A percentile compares a stretch with the other conserved stretches of the same genome.
Evolutionary conservation across 306 rosid genomes (phyloP).

Genomic region (Quercus mongolica): DNA sequence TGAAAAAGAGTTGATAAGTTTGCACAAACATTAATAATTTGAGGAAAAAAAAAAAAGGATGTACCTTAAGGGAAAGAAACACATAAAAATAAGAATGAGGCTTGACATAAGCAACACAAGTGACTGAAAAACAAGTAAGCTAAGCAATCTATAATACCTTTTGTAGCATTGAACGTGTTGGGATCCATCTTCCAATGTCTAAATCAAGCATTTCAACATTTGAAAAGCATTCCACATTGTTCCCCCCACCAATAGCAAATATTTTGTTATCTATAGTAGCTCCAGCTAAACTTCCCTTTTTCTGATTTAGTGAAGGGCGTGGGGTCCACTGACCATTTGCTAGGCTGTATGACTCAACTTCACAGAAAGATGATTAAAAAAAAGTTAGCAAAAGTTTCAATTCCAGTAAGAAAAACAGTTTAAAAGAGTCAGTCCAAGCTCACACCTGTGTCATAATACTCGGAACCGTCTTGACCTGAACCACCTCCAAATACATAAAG

Average conservation of each 20-base stretch:
- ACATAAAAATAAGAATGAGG: neutral
- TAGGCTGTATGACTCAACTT: slow-evolving; percentile 73
- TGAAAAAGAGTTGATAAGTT: slow-evolving; percentile 5
- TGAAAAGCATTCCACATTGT: slow-evolving; percentile 38
- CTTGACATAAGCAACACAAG: neutral
- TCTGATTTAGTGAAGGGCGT: slow-evolving; percentile 58
- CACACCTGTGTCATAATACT: slow-evolving; percentile 51
- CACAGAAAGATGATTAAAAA: slow-evolving; percentile 16
- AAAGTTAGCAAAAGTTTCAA: slow-evolving; percentile 5
- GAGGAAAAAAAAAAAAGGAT: neutral
- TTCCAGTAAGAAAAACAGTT: slow-evolving; percentile 1
- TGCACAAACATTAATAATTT: neutral
- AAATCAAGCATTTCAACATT: slow-evolving; percentile 65
- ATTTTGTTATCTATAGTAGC: slow-evolving; percentile 38
- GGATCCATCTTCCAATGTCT: slow-evolving; percentile 61
- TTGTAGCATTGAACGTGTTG: slow-evolving; percentile 44
- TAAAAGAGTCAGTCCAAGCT: slow-evolving; percentile 10
- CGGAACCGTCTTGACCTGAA: slow-evolving; percentile 18
- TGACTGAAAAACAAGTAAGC: neutral
- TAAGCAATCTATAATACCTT: slow-evolving; percentile 40
- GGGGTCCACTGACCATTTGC: slow-evolving; percentile 51
- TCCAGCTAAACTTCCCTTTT: slow-evolving; percentile 69
- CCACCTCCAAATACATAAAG: slow-evolving; percentile 49
- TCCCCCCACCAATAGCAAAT: slow-evolving; percentile 52
- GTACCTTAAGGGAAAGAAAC: neutral